phyloP scores from a whole-genome alignment of 208 protist genomes.

The Acanthamoeba castellanii region DNA sequence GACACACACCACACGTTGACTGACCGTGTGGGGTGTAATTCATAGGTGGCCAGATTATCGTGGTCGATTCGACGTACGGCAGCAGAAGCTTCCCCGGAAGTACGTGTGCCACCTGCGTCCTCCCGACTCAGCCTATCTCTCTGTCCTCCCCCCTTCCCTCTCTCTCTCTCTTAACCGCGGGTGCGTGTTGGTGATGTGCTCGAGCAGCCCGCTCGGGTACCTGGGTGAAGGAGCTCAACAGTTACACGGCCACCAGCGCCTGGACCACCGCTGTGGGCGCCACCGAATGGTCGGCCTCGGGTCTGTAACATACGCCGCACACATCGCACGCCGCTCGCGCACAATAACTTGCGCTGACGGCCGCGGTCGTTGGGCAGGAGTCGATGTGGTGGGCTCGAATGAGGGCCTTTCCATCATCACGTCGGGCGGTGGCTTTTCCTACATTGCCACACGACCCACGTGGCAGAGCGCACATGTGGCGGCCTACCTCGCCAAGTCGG shows the following conservation, averaged over 20 bases:
- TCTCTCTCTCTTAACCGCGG: too few relatives aligned
- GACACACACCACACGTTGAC: not conserved
- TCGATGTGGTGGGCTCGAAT: not conserved
- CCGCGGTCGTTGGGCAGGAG: not conserved
- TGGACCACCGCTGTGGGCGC: not conserved
- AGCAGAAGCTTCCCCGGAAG: not conserved
- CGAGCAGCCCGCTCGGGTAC: not conserved
- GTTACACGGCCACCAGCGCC: not conserved
- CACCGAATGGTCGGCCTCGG: not conserved
- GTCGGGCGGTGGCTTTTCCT: conserved; percentile 77
- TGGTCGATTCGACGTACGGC: not conserved
- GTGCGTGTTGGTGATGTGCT: not conserved
- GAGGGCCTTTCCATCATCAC: conserved; percentile 50
- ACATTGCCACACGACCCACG: not conserved
- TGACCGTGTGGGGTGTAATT: not conserved
- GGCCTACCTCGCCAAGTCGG: conserved; percentile 10
- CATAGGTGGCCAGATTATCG: not conserved
- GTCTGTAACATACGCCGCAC: not conserved
- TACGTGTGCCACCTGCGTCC: too few relatives aligned
- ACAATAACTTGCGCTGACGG: not conserved
- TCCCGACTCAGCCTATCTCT: too few relatives aligned
- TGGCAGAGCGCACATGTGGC: conserved; percentile 64
- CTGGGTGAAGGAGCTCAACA: not conserved
- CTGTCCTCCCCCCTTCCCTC: too few relatives aligned
- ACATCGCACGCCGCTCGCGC: not conserved